phyloP scores from a whole-genome alignment of 768 basidiomycete genomes.

The Lentinula detonsa region DNA sequence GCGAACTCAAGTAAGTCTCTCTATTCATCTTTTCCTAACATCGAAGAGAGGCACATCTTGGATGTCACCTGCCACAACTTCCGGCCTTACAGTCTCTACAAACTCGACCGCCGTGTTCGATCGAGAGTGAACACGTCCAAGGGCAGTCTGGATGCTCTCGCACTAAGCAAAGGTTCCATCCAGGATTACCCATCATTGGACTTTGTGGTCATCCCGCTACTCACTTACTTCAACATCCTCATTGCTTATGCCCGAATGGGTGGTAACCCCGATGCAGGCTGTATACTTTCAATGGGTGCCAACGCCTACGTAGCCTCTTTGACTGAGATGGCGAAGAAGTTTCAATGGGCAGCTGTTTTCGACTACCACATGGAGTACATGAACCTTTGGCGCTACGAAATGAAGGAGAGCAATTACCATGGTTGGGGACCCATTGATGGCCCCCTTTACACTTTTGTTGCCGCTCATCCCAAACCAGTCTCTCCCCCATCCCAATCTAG shows the following conservation, averaged over 20 bases:
- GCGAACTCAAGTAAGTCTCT: too few relatives aligned
- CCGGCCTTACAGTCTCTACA: not conserved
- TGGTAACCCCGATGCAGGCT: too few relatives aligned
- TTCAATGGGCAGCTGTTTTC: slow-evolving; percentile 11
- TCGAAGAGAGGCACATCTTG: not conserved
- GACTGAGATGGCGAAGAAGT: slow-evolving; percentile 9
- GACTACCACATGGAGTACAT: slow-evolving; percentile 12
- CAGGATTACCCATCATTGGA: not conserved
- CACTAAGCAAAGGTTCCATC: not conserved
- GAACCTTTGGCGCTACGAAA: slow-evolving; percentile 7
- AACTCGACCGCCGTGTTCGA: not conserved
- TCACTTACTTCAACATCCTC: too few relatives aligned
- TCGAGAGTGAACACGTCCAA: not conserved
- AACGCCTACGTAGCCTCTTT: slow-evolving; percentile 4
- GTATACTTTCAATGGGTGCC: too few relatives aligned
- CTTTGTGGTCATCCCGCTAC: not conserved
- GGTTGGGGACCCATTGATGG: slow-evolving; percentile 8
- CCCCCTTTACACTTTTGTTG: slow-evolving; percentile 4
- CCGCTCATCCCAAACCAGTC: slow-evolving; percentile 3
- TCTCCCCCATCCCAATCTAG: not conserved
- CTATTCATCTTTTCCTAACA: too few relatives aligned
- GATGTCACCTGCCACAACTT: not conserved
- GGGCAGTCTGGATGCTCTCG: not conserved
- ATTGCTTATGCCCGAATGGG: too few relatives aligned
- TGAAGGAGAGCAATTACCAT: slow-evolving; percentile 8